phyloP scores from a whole-genome alignment of 192 early-diverging fungal species.

The Cetraspora pellucida region DNA sequence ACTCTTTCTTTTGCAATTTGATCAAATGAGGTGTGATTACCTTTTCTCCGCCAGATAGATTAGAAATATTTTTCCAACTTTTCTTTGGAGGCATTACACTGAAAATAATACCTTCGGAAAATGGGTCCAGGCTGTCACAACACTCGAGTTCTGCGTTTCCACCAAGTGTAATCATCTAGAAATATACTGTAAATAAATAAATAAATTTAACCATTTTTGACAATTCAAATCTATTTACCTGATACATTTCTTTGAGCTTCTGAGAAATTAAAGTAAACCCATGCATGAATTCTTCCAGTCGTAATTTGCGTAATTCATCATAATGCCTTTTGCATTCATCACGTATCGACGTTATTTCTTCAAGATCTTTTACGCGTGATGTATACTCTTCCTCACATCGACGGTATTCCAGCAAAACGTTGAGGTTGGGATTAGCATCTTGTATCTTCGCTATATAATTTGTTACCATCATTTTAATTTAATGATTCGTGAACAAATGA shows the following conservation, averaged over 20 bases:
- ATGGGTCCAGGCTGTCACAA: constrained; percentile 96
- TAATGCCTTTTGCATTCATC: constrained; percentile 75
- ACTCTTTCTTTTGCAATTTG: neutral
- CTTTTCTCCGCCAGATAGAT: constrained; percentile 99
- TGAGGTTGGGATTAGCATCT: constrained; percentile 78
- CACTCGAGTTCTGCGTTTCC: constrained; percentile 98
- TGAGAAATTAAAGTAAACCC: constrained; percentile 93
- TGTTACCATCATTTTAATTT: neutral
- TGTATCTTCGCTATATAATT: constrained; percentile 30
- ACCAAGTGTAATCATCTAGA: constrained; percentile 93
- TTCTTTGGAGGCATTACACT: constrained; percentile 99
- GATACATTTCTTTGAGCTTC: constrained; percentile 99
- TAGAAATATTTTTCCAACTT: constrained; percentile 99
- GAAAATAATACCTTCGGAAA: constrained; percentile 98
- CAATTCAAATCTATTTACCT: constrained; percentile 50
- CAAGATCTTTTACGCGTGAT: constrained; percentile 72
- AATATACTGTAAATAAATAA: neutral
- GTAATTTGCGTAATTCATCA: constrained; percentile 73
- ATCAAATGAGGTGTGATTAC: constrained; percentile 41
- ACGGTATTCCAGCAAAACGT: constrained; percentile 85
- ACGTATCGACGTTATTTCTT: constrained; percentile 68
- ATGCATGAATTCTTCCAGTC: constrained; percentile 93
- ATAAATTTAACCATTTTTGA: neutral
- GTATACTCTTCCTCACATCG: constrained; percentile 76
- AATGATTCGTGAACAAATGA: neutral